Evolutionary conservation across 768 basidiomycete genomes (phyloP), one percentile per base, ranked within the genome.

Genomic region (Suillus brevipes): DNA sequence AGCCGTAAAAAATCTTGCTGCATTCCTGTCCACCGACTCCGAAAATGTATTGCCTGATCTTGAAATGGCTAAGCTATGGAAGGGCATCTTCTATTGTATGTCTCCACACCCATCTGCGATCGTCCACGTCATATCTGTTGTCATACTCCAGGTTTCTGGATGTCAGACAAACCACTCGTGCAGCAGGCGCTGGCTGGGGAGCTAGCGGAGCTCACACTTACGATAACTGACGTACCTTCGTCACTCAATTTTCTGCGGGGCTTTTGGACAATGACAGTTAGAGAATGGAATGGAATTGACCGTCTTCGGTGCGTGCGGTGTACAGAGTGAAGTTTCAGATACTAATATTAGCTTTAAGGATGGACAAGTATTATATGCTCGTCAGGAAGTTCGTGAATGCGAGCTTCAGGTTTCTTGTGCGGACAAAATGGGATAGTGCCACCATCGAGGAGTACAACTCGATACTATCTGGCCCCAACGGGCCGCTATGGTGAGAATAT

Each of bases 291-390:
- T 67, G 92, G 94, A 4, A 91, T 99, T 40, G 97, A 99, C 74
- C 84, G 92, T 52, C 78, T 97, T 70, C 82, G 97, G 96, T 97
- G 67, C 67, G 86, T 75, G 40, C 8, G 42, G 9, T 52, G 2
- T 45, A n/a, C 62, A 31, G 40, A 20, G 49, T 14, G 25, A 45
- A 25, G 16, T 45, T 37, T 63, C 12, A 52, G 49, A 60, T 67
- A 37, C 67, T 63, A 64, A 65, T 60, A 64, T 65, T 63, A 36
- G 59, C 18, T 64, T 34, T 13, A 71, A 97, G 96, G 69, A 88
- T 98, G 75, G 97, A 99, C 83, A 99, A 99, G 76, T 99, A 93
- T 76, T 96, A 97, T 74, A 89, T 98, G 88, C 89, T 99, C 55
- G 87, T 98, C 65, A 85, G 97, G 65, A 85, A 90, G 68, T 98